Evolutionary conservation across 768 basidiomycete genomes (phyloP), one percentile per base, ranked within the genome.

Genomic region (Chalciporus piperatus): DNA sequence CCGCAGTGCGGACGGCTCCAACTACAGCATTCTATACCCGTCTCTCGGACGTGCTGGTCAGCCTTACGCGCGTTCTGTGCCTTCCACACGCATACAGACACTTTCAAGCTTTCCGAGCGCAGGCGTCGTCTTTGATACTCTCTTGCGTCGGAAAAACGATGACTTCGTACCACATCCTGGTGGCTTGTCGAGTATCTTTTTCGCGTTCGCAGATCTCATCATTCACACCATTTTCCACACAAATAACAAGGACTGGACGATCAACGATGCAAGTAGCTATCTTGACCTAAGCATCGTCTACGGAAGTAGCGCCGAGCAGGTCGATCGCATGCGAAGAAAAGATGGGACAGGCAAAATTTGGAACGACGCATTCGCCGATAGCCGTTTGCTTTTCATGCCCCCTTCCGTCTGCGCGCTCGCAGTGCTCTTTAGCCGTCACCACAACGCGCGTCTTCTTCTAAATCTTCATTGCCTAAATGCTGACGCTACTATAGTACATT

Each of bases 221-320:
- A 89, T 87, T 58, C 89, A 92, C 67, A 76, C 72, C 48, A 76
- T 85, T 56, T 92, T 92, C 72, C 71, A 85, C 56, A 83, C 81
- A 10, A 67, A 77, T 52, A 69, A 61, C 30, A 41, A 17, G 3
- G 74, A 84, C 62, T 73, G 70, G 64, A 74, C 72, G 1, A 75
- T 80, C 50, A 92, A 92, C 60, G 69, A 79, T 39, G 69, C 82
- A 0, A 84, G 82, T 63, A 84, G 83, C 59, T 92, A 92, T 68
- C 74, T 92, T 14, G 90, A 92, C 62, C 64, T 92, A 38, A 84
- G 83, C 59, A 76, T 87, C 7, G 64, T 92, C 8, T 92, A 92
- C 56, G 90, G 90, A 0, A 80, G 62, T 64, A 81, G 72, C 25
- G 70, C 79, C 27, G 62, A 58, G 11, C 61, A 80, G 25, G 70